Conservation (phyloP, 2,329 filamentous ascomycete species). For the Ceratocystis variospora region DNA sequence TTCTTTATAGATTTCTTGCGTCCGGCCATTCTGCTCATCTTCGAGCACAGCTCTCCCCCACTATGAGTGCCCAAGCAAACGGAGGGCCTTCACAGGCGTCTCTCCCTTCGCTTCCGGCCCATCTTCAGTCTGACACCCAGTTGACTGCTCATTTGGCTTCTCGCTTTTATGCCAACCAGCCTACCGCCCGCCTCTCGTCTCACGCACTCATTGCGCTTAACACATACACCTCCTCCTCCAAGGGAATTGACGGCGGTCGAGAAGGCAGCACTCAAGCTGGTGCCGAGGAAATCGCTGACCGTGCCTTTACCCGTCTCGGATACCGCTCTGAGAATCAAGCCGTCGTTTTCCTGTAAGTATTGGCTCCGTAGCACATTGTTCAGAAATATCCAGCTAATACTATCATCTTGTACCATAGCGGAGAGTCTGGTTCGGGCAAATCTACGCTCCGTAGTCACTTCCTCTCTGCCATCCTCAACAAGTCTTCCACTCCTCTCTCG, state of each 20-base stretch:
- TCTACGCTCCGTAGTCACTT: constrained; percentile 86
- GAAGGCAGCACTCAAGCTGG: constrained; percentile 86
- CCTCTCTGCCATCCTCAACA: constrained; percentile 70
- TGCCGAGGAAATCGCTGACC: constrained; percentile 78
- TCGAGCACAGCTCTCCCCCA: constrained; percentile 23
- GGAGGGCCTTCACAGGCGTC: constrained; percentile 47
- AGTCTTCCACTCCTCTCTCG: constrained; percentile 83
- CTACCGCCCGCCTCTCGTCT: constrained; percentile 77
- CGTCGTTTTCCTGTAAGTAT: constrained; percentile 73
- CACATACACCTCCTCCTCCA: constrained; percentile 80
- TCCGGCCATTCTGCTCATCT: background rate
- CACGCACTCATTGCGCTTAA: constrained; percentile 87
- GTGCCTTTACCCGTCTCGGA: constrained; percentile 74
- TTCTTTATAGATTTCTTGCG: background rate
- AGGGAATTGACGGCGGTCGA: constrained; percentile 78
- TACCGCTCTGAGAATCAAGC: constrained; percentile 87
- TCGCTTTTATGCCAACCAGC: constrained; percentile 82
- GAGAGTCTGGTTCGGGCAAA: constrained; percentile 92
- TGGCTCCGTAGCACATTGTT: background rate
- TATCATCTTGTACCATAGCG: constrained; percentile 37
- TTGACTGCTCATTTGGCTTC: constrained; percentile 70
- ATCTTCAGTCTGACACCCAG: constrained; percentile 64
- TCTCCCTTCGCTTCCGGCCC: constrained; percentile 73
- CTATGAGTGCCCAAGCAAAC: constrained; percentile 45
- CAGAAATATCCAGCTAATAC: background rate